Evolutionary conservation across 805 yeast genomes (phyloP), one percentile per base, ranked within the genome.

Genomic region (Metschnikowia chrysomelidarum): DNA sequence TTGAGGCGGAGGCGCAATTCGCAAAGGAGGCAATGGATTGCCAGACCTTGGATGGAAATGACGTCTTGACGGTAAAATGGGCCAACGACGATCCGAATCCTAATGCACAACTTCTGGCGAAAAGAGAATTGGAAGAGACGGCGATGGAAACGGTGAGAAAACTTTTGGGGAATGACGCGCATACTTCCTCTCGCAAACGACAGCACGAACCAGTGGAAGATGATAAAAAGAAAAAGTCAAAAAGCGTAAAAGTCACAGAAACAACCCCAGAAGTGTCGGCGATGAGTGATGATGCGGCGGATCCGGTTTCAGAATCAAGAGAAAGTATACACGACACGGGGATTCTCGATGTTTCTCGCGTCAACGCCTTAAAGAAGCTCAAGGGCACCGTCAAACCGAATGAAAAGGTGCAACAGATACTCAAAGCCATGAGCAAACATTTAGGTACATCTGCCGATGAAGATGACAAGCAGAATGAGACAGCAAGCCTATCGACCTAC

Each of bases 1-100:
- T 69, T 22, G 95, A 87, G 49, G 57, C 72, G 14, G 80, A 75
- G 53, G 97, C 97, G 0, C 97, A 91, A 57, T 93, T 91, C 67
- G 96, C 96, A 0, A 86, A 87, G 51, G 98, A 91, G 57, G 95
- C 95, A 1, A 87, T 91, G 96, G 76, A 82, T 24, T 80, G 81
- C 27, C 98, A 91, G 56, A 72, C 84, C 7, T 56, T 89, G 6
- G 78, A 73, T 27, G 56, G 45, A 5, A 72, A 75, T 38, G 95
- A 84, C 43, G 73, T 80, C 0, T 59, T 89, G 27, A 74, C 70
- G 41, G 75, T 89, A 1, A 71, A 86, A 44, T 89, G 98, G 98
- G 95, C 97, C 0, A 78, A 76, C 41, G 91, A 84, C 27, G 95
- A 87, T 56, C 94, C 95, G 2, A 82, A 82, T 51, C 93, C 93